These are phyloP conservation scores for Fomitopsis palustris DNA, from an alignment of 1,284 basidiomycete genomes.

Conservation along the genomic window DNA sequence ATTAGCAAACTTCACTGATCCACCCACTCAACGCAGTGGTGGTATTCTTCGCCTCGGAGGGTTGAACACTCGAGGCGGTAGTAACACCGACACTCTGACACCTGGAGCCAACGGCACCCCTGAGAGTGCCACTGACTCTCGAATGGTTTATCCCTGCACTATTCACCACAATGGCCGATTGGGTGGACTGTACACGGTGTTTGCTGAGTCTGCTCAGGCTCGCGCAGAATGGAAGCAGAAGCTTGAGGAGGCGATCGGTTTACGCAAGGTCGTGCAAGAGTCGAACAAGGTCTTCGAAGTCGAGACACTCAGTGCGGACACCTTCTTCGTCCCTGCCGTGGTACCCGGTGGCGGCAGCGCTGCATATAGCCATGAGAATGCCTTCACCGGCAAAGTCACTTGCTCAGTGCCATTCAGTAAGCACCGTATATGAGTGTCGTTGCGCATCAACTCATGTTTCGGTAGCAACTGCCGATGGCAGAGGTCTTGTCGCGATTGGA, in stretches of 20 bases:
- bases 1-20: constrained; percentile 77
- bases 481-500: constrained; percentile 86
- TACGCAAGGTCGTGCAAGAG: constrained; percentile 86
- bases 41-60: constrained; percentile 49
- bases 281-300: constrained; percentile 91
- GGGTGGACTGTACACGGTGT: constrained; percentile 82
- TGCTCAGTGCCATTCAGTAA: constrained; percentile 91
- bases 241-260: constrained; percentile 82
- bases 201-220: constrained; percentile 74
- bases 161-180: constrained; percentile 83
- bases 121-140: constrained; percentile 56
- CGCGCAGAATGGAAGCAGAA: constrained; percentile 88
- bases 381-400: constrained; percentile 86
- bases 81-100: constrained; percentile 34
- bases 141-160: constrained; percentile 78
- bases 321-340: constrained; percentile 72
- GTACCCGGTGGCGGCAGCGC: constrained; percentile 38
- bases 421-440: constrained; percentile 22
- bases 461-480: constrained; percentile 78
- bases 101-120: constrained; percentile 34
- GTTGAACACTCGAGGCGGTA: constrained; percentile 28
- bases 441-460: neutral
- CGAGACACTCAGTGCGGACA: constrained; percentile 81
- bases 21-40: constrained; percentile 60
- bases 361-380: constrained; percentile 65